Evolutionary conservation across 2,329 filamentous ascomycete genomes (phyloP).

Genomic region (Hypoxylon sp.): DNA sequence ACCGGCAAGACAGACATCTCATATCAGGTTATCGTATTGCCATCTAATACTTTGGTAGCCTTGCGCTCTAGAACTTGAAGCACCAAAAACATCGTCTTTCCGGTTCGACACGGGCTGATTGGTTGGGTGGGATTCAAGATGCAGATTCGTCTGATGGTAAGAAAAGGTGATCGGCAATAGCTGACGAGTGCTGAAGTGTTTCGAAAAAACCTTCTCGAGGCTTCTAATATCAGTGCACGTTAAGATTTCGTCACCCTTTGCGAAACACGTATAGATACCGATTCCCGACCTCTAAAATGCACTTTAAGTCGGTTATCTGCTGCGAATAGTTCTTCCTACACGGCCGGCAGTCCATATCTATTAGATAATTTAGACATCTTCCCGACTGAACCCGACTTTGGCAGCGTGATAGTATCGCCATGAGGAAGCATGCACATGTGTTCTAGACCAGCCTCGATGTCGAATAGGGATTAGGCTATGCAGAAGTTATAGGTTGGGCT

Average conservation of each 20-base stretch:
- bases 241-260: constrained; percentile 30
- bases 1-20: constrained; percentile 25
- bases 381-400: constrained; percentile 26
- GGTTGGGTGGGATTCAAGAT: constrained; percentile 7
- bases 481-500: constrained; percentile 24
- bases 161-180: constrained; percentile 19
- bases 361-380: constrained; percentile 37
- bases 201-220: constrained; percentile 30
- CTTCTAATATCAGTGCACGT: constrained; percentile 15
- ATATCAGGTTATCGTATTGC: constrained; percentile 30
- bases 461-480: constrained; percentile 35
- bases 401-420: constrained; percentile 37
- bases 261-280: constrained; percentile 17
- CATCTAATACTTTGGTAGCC: constrained; percentile 2
- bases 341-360: constrained; percentile 19
- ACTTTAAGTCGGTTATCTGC: constrained; percentile 13
- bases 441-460: constrained; percentile 33
- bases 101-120: constrained; percentile 4
- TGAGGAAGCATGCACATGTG: constrained; percentile 25
- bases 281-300: constrained; percentile 28
- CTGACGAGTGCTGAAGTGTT: constrained; percentile 31
- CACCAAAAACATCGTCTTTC: constrained; percentile 10
- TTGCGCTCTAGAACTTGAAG: constrained; percentile 15
- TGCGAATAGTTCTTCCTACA: constrained; percentile 18
- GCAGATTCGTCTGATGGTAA: constrained; percentile 21